phyloP scores from a whole-genome alignment of 345 rosid species.

The Bretschneidera sinensis region DNA sequence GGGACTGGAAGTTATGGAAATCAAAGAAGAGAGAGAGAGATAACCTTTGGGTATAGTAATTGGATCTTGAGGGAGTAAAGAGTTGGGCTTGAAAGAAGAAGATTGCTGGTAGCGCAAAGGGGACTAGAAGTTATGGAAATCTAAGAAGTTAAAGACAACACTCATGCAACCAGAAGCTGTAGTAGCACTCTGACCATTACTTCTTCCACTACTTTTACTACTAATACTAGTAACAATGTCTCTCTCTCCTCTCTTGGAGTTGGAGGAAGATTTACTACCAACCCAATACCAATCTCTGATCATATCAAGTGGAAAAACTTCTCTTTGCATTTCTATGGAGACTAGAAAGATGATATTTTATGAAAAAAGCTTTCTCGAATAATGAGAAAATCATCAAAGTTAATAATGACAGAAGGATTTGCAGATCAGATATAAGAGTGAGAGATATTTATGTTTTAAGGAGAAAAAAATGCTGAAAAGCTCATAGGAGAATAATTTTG shows the following conservation, averaged over 20 bases:
- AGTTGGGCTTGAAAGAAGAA: conserved; percentile 26
- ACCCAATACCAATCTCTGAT: conserved; percentile 48
- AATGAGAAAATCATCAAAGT: conserved; percentile 10
- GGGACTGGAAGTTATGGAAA: conserved; percentile 52
- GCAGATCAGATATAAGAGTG: not conserved
- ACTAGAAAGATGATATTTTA: conserved; percentile 13
- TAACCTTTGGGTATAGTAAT: conserved; percentile 39
- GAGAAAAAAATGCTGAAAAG: conserved; percentile 9
- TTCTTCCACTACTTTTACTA: conserved; percentile 1
- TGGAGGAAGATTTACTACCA: conserved; percentile 25
- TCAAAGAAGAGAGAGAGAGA: conserved; percentile 53
- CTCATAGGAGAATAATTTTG: no score
- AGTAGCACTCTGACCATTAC: not conserved
- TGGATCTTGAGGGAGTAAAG: conserved; percentile 20
- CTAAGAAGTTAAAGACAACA: conserved; percentile 70
- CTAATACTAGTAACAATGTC: not conserved
- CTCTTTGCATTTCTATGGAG: not conserved
- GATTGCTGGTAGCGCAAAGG: conserved; percentile 35
- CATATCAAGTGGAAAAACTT: conserved; percentile 27
- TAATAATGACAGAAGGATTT: conserved; percentile 19
- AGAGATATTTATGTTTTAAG: not conserved
- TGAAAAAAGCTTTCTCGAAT: not conserved
- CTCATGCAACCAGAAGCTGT: conserved; percentile 65
- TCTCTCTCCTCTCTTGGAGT: conserved; percentile 21
- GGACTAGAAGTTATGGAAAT: conserved; percentile 54